Evolutionary conservation across 352 stramenopile genomes (phyloP).

Genomic region (Phytophthora lateralis): DNA sequence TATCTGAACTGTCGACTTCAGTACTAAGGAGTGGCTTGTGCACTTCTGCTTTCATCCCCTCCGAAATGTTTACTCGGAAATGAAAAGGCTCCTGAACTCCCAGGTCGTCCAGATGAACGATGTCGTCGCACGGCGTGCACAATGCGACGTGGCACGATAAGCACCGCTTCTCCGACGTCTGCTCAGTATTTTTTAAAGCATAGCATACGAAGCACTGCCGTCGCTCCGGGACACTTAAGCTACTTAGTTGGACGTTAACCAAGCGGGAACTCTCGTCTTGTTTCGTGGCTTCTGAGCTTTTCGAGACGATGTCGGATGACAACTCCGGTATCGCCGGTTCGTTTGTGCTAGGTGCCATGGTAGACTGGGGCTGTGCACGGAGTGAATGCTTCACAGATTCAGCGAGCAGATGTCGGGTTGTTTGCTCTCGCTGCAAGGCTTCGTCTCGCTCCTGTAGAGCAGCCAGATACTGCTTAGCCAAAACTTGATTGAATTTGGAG

Average conservation of each 20-base stretch:
- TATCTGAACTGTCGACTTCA: neutral
- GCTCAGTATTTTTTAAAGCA: conserved; percentile 18
- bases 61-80: conserved; percentile 46
- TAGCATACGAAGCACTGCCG: conserved; percentile 44
- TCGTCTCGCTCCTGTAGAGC: conserved; percentile 51
- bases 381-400: conserved; percentile 19
- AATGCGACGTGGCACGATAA: conserved; percentile 51
- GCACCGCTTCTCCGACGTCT: conserved; percentile 40
- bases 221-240: neutral
- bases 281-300: neutral
- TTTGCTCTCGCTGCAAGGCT: conserved; percentile 42
- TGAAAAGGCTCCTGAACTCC: conserved; percentile 58
- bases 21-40: neutral
- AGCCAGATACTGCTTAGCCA: conserved; percentile 48
- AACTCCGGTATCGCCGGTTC: neutral
- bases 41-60: neutral
- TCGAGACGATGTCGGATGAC: neutral
- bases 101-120: conserved; percentile 66
- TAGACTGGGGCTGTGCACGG: neutral
- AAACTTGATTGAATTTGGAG: conserved; percentile 42
- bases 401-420: conserved; percentile 30
- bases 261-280: conserved; percentile 1
- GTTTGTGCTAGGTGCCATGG: neutral
- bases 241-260: neutral
- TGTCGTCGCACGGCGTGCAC: conserved; percentile 51